These are phyloP conservation scores for Globisporangium uncinulatum DNA, from an alignment of 352 stramenopile species.

Conservation along the genomic window DNA sequence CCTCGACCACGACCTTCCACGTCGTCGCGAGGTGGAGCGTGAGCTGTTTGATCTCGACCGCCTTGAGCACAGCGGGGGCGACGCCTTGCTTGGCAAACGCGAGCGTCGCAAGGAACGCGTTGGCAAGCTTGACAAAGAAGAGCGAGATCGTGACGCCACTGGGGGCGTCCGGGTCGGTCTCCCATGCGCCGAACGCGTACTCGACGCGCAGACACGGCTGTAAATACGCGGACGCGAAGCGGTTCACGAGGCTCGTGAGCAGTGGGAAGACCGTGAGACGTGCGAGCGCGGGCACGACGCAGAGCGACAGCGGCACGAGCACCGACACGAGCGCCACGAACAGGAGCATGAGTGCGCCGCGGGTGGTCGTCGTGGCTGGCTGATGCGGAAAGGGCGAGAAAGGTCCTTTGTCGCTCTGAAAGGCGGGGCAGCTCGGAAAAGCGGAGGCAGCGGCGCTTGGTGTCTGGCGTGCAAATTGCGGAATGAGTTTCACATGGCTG, in stretches of 20 bases:
- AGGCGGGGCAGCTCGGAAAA: neutral
- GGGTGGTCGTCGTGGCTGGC: conserved; percentile 2
- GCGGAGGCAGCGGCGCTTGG: neutral
- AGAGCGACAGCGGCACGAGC: conserved; percentile 55
- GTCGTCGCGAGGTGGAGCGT: conserved; percentile 40
- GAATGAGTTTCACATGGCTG: neutral
- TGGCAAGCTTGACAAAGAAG: conserved; percentile 45
- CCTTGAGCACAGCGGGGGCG: conserved; percentile 33
- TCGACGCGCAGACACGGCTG: conserved; percentile 45
- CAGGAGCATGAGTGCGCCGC: conserved; percentile 26
- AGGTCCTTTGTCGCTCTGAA: too few species aligned
- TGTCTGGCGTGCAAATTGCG: neutral
- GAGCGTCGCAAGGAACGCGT: conserved; percentile 47
- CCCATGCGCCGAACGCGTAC: conserved; percentile 42
- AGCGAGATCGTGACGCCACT: conserved; percentile 46
- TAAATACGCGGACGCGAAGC: conserved; percentile 43
- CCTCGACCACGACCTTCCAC: conserved; percentile 48
- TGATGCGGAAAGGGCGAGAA: neutral
- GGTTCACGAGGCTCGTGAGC: conserved; percentile 48
- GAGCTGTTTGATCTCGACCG: conserved; percentile 35
- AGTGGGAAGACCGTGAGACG: conserved; percentile 55
- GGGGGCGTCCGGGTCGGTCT: conserved; percentile 22
- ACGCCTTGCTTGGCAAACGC: conserved; percentile 54
- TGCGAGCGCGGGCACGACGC: conserved; percentile 49
- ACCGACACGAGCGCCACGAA: conserved; percentile 43